Evolutionary conservation across 2,329 filamentous ascomycete genomes (phyloP).

Genomic region (Chrysosporium queenslandicum): DNA sequence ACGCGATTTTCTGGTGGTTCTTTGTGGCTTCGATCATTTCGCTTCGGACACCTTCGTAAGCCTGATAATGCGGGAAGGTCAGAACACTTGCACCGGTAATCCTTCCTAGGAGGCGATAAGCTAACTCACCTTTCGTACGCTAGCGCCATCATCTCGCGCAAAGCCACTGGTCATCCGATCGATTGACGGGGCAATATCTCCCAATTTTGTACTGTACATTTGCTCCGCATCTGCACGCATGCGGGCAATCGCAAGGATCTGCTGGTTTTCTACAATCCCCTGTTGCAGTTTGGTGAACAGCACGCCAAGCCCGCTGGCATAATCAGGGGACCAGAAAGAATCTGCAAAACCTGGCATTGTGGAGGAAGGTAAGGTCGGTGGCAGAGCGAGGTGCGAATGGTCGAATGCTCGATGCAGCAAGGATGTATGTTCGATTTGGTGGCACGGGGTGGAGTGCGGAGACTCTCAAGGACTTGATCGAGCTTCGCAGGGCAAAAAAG

Average conservation of each 20-base stretch:
- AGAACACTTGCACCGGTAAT: too few species aligned
- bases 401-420: background rate
- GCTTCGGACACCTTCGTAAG: slow-evolving; percentile 81
- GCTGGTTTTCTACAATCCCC: slow-evolving; percentile 87
- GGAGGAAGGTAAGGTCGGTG: slow-evolving; percentile 13
- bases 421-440: too few species aligned
- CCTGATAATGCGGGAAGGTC: slow-evolving; percentile 42
- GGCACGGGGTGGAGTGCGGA: background rate
- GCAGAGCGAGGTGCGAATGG: background rate
- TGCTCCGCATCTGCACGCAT: slow-evolving; percentile 96
- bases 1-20: slow-evolving; percentile 90
- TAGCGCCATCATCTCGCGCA: slow-evolving; percentile 84
- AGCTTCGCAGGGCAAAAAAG: background rate
- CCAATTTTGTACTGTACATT: slow-evolving; percentile 67
- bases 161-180: slow-evolving; percentile 78
- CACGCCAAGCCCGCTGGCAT: slow-evolving; percentile 88
- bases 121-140: slow-evolving; percentile 82
- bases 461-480: background rate
- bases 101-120: too few species aligned
- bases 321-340: slow-evolving; percentile 97
- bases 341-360: slow-evolving; percentile 83
- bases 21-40: slow-evolving; percentile 87
- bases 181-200: slow-evolving; percentile 69
- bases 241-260: slow-evolving; percentile 80
- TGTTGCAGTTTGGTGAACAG: slow-evolving; percentile 96